Base-by-base conservation (phyloP, 352 stramenopile species). In the Phytophthora brassicae region DNA sequence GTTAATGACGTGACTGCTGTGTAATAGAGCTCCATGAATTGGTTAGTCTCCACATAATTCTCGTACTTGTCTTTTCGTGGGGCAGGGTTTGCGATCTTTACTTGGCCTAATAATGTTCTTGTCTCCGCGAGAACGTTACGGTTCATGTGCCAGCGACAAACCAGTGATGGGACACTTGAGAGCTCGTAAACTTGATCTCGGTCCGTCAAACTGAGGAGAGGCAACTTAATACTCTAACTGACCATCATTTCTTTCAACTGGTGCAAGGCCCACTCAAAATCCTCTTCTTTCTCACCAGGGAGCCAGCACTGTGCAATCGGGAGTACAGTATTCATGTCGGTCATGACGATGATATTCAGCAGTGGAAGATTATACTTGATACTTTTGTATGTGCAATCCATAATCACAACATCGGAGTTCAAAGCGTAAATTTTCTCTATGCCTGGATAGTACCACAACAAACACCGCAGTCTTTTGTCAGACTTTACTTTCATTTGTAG, bases 71-170 rank as follows among this genome's bases (percentile, higher is more conserved):
- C 43, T 31, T 61, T 43, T 6, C 9, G 22, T 45, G 23, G 24
- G 14, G 49, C 33, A n/a, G 58, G 31, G 9, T 66, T 55, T 20
- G 11, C 7, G 9, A 59, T 41, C 6, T 28, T n/a, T 0, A 60
- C 45, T 36, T 66, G 58, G 6, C 58, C 49, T 0, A 66, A 17
- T 8, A 50, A 6, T 7, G 26, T n/a, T 11, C 47, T 28, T 0
- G 57, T 35, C 8, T 65, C 50, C 0, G 42, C 33, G 2, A 60
- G 23, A 1, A 58, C 45, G 16, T 68, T 62, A 2, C 60, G 51
- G 43, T 68, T 53, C 51, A 68, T 68, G 20, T 68, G 60, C 24
- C 60, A 68, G 4, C 52, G 45, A 11, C 50, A 62, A 6, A 68
- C 31, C 1, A 58, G 13, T 6, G 33, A 41, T 38, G 36, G 26